Conservation (phyloP, 2,329 filamentous ascomycete genomes). For the Ophiocordyceps robertsii region DNA sequence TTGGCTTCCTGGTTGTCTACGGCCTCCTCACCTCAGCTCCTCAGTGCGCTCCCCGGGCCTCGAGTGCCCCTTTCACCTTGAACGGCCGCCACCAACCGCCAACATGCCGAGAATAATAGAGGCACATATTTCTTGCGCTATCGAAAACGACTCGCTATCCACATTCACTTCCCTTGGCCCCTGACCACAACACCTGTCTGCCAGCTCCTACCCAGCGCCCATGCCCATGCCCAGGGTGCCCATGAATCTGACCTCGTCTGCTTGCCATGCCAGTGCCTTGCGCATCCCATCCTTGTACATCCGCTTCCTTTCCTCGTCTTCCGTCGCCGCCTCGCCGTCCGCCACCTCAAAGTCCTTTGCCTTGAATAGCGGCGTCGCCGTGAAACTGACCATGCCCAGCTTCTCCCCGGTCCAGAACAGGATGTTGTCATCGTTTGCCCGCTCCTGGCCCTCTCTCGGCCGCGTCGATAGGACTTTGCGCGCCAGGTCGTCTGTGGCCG, state of each 20-base stretch:
- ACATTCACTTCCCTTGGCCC: neutral
- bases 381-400: constrained; percentile 59
- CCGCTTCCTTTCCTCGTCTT: constrained; percentile 39
- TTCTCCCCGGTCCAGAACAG: constrained; percentile 82
- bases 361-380: constrained; percentile 32
- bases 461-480: constrained; percentile 62
- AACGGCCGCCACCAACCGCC: no score
- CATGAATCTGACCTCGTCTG: constrained; percentile 66
- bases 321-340: constrained; percentile 24
- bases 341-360: constrained; percentile 37
- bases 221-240: constrained; percentile 37
- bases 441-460: constrained; percentile 16
- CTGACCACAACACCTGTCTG: neutral
- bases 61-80: no score
- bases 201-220: neutral
- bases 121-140: no score
- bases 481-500: constrained; percentile 56
- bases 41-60: no score
- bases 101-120: no score
- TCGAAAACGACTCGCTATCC: no score
- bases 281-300: constrained; percentile 61
- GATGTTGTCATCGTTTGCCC: constrained; percentile 50
- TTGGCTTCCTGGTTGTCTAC: no score
- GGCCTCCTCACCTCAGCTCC: no score
- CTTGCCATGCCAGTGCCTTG: constrained; percentile 60